Conservation (phyloP, 2,329 filamentous ascomycete genomes). For the Paecilomyces dactylethromorphus region DNA sequence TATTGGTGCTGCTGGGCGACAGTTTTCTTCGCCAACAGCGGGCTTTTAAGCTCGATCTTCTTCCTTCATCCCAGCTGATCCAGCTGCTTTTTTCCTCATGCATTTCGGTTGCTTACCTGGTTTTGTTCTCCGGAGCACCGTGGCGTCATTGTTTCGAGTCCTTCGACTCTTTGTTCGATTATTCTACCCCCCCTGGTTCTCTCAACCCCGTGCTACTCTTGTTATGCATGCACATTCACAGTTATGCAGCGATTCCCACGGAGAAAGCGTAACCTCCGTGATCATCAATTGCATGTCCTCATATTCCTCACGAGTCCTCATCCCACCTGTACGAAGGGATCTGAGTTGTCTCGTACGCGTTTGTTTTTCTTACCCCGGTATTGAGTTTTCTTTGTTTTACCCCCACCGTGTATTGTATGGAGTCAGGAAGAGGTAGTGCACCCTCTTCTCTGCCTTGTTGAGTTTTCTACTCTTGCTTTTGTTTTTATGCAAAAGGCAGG, state of each 20-base stretch:
- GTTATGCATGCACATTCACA: conserved; percentile 8
- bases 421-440: conserved; percentile 2
- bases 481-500: conserved; percentile 1
- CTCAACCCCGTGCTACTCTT: not conserved
- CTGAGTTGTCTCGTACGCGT: not conserved
- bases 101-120: conserved; percentile 9
- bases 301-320: not conserved
- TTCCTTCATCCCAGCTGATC: conserved; percentile 5
- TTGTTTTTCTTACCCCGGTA: not conserved
- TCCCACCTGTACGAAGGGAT: not conserved
- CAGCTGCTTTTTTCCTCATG: conserved; percentile 6
- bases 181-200: not conserved
- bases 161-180: not conserved
- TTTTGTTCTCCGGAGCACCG: conserved; percentile 10
- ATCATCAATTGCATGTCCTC: conserved; percentile 24
- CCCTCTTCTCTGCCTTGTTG: not conserved
- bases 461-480: not conserved
- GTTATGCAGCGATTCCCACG: conserved; percentile 29
- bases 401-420: conserved; percentile 2
- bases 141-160: not conserved
- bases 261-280: conserved; percentile 19
- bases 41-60: conserved; percentile 25
- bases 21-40: conserved; percentile 31
- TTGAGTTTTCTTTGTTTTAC: not conserved
- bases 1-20: conserved; percentile 28